A percentile compares a stretch with the other conserved stretches of the same genome.
Evolutionary conservation across 2,329 filamentous ascomycete species (phyloP).

Genomic region (Sarocladium kiliense): DNA sequence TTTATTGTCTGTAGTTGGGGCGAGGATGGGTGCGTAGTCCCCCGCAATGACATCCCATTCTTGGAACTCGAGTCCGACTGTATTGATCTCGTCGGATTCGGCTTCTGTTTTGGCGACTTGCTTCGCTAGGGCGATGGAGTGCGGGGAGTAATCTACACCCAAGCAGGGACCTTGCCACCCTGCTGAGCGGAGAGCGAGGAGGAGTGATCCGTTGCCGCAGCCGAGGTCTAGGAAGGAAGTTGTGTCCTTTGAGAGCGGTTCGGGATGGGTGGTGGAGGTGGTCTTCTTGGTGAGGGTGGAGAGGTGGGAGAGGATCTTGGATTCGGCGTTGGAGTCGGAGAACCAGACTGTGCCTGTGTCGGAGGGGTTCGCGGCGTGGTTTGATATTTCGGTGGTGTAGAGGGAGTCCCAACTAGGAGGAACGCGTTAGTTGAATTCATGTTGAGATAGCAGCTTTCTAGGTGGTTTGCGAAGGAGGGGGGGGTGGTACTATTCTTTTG

Average conservation of each 20-base stretch:
- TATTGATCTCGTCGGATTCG: conserved; percentile 11
- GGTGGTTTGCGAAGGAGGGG: no score
- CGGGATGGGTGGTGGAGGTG: not conserved
- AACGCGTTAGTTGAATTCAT: no score
- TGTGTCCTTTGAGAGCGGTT: conserved; percentile 17
- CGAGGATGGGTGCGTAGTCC: conserved; percentile 11
- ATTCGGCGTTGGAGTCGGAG: conserved; percentile 83
- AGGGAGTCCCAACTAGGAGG: conserved; percentile 70
- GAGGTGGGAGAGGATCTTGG: conserved; percentile 70
- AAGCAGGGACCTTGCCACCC: conserved; percentile 65
- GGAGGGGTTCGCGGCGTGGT: conserved; percentile 64
- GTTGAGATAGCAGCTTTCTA: no score
- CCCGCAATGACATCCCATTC: conserved; percentile 61
- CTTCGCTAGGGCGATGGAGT: conserved; percentile 69
- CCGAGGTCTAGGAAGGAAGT: conserved; percentile 77
- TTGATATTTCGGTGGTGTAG: conserved; percentile 66
- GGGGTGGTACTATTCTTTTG: conserved; percentile 86
- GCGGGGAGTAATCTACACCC: conserved; percentile 81
- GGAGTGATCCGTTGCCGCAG: conserved; percentile 87
- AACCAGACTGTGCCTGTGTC: conserved; percentile 96
- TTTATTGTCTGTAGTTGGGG: conserved; percentile 19
- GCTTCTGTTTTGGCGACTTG: conserved; percentile 45
- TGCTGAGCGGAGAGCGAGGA: conserved; percentile 70
- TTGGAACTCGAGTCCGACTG: conserved; percentile 30
- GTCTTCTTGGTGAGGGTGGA: conserved; percentile 25